These are phyloP conservation scores for Populus pruinosa DNA, from an alignment of 345 rosid genomes.

Conservation along the genomic window DNA sequence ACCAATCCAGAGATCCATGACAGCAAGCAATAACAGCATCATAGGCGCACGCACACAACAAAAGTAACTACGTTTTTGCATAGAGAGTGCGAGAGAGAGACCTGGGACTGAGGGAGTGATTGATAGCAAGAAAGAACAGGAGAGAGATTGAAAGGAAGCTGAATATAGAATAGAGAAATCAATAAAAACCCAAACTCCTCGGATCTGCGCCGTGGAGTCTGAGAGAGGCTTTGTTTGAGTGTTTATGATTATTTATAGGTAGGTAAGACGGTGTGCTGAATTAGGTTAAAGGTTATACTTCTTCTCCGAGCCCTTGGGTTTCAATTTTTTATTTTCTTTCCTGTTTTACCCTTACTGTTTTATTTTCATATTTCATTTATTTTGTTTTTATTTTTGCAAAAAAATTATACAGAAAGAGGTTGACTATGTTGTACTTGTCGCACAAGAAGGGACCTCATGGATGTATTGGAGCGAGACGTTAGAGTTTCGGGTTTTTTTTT, in stretches of 20 bases:
- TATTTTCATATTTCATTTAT: neutral
- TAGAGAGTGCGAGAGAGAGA: slow-evolving; percentile 3
- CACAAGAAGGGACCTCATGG: no score
- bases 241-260: slow-evolving; percentile 7
- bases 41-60: neutral
- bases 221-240: neutral
- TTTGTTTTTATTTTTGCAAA: neutral
- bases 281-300: neutral
- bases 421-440: no score
- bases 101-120: slow-evolving; percentile 22
- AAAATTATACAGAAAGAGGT: no score
- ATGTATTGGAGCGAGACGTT: no score
- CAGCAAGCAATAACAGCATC: neutral
- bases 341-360: neutral
- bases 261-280: neutral
- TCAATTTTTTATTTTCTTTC: neutral
- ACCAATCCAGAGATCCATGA: neutral
- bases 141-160: neutral
- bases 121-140: slow-evolving; percentile 10
- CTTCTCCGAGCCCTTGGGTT: neutral
- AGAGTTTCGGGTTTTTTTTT: no score
- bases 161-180: slow-evolving; percentile 31
- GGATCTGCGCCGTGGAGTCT: slow-evolving; percentile 91
- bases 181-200: slow-evolving; percentile 63
- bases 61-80: neutral